Percentiles rank a stretch among this genome's conserved stretches.
phyloP scores from a whole-genome alignment of 139 green algal genomes.

The Chlamydomonas urium region DNA sequence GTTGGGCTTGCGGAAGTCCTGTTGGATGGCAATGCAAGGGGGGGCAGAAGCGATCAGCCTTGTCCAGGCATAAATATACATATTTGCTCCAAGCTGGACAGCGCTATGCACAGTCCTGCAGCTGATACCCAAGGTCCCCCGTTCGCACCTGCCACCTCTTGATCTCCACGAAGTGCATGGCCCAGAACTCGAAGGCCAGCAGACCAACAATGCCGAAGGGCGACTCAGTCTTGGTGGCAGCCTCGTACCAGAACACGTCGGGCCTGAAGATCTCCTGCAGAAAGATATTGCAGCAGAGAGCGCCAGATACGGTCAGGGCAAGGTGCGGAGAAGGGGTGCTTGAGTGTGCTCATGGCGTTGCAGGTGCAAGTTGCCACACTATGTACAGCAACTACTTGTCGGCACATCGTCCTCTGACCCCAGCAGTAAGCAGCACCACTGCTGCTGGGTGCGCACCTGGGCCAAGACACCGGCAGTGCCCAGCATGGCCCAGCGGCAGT shows the following conservation, averaged over 20 bases:
- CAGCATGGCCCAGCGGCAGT: constrained; percentile 88
- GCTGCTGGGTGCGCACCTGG: constrained; percentile 34
- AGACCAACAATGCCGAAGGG: constrained; percentile 69
- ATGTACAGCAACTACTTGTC: neutral
- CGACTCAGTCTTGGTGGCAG: constrained; percentile 40
- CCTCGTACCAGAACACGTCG: constrained; percentile 69
- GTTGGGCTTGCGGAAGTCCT: constrained; percentile 76
- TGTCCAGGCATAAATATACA: too few species aligned
- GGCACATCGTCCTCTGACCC: too few species aligned
- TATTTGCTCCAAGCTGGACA: too few species aligned
- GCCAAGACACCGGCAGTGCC: constrained; percentile 81
- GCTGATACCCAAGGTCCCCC: too few species aligned
- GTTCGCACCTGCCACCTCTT: constrained; percentile 63
- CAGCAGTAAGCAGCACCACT: too few species aligned
- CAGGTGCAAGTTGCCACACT: neutral
- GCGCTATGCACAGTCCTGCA: too few species aligned
- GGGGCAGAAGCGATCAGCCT: too few species aligned
- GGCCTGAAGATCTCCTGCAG: constrained; percentile 53
- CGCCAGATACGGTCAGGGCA: too few species aligned
- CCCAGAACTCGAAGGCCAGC: constrained; percentile 77
- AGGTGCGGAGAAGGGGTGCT: too few species aligned
- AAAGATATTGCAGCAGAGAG: too few species aligned
- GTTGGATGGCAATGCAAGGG: too few species aligned
- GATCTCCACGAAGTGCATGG: constrained; percentile 76
- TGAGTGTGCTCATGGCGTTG: too few species aligned